These are phyloP conservation scores for Zasmidium angulare DNA, from an alignment of 2,329 filamentous ascomycete genomes.

Conservation along the genomic window DNA sequence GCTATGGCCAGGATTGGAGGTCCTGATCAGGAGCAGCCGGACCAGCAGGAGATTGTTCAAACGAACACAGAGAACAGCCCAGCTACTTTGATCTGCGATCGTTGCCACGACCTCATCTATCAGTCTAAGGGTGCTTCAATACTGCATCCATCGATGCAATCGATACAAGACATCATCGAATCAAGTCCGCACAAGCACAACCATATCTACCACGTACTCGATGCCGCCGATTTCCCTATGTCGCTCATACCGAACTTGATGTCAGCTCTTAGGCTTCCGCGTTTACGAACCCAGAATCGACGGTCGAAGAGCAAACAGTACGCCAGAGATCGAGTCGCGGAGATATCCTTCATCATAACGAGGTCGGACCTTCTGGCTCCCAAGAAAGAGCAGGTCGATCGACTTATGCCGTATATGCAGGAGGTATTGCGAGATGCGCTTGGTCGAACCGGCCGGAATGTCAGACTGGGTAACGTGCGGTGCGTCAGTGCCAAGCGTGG, in stretches of 20 bases:
- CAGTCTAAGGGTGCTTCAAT: slow-evolving; percentile 72
- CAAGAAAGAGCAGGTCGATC: slow-evolving; percentile 78
- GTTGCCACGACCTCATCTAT: slow-evolving; percentile 80
- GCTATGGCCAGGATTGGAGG: slow-evolving; percentile 22
- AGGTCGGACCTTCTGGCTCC: slow-evolving; percentile 83
- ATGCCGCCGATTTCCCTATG: slow-evolving; percentile 96
- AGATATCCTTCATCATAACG: slow-evolving; percentile 89
- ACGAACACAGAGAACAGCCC: background rate
- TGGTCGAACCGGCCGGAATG: slow-evolving; percentile 62
- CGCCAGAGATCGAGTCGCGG: slow-evolving; percentile 65
- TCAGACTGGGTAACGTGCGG: slow-evolving; percentile 83
- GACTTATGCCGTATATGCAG: slow-evolving; percentile 79
- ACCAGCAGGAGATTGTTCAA: background rate
- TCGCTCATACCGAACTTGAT: slow-evolving; percentile 80
- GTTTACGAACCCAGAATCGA: slow-evolving; percentile 76
- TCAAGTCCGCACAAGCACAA: slow-evolving; percentile 90
- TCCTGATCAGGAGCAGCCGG: background rate
- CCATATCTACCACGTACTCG: slow-evolving; percentile 91
- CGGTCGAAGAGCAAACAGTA: slow-evolving; percentile 69
- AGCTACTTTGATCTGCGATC: slow-evolving; percentile 63
- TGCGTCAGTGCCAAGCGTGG: slow-evolving; percentile 81
- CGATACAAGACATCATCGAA: slow-evolving; percentile 78
- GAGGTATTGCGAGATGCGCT: slow-evolving; percentile 75
- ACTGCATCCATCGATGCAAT: slow-evolving; percentile 75
- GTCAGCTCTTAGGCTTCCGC: slow-evolving; percentile 67